phyloP scores from a whole-genome alignment of 805 yeast genomes.

The Priceomyces carsonii region DNA sequence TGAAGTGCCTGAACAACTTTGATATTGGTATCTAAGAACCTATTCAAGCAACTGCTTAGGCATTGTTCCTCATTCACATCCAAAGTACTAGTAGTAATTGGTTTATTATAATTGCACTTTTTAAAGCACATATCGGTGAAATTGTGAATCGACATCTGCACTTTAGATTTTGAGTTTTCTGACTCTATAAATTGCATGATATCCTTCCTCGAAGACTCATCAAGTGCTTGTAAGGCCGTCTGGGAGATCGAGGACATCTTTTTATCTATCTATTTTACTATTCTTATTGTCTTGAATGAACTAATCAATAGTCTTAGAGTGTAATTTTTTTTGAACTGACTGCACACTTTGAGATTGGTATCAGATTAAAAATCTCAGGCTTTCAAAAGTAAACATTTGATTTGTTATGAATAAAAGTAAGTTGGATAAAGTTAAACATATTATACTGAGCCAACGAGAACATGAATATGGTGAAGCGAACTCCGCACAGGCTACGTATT shows the following conservation, averaged over 20 bases:
- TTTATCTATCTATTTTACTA: too few relatives aligned
- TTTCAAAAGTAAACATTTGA: too few relatives aligned
- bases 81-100: slow-evolving; percentile 50
- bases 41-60: slow-evolving; percentile 75
- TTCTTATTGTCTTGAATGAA: too few relatives aligned
- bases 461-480: slow-evolving; percentile 7
- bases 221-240: slow-evolving; percentile 43
- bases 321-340: too few relatives aligned
- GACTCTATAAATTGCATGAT: slow-evolving; percentile 73
- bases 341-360: too few relatives aligned
- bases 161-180: slow-evolving; percentile 84
- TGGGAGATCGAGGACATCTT: slow-evolving; percentile 38
- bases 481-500: slow-evolving; percentile 13
- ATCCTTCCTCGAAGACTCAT: slow-evolving; percentile 72
- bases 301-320: too few relatives aligned
- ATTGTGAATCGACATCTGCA: slow-evolving; percentile 81
- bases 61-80: slow-evolving; percentile 67
- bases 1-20: slow-evolving; percentile 66
- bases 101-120: slow-evolving; percentile 62
- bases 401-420: slow-evolving; percentile 5
- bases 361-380: too few relatives aligned
- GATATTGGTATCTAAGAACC: slow-evolving; percentile 86
- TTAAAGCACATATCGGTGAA: slow-evolving; percentile 91
- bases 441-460: slow-evolving; percentile 4
- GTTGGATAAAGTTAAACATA: slow-evolving; percentile 8